These are phyloP conservation scores for Phytophthora colocasiae DNA, from an alignment of 352 stramenopile species.

Conservation along the genomic window DNA sequence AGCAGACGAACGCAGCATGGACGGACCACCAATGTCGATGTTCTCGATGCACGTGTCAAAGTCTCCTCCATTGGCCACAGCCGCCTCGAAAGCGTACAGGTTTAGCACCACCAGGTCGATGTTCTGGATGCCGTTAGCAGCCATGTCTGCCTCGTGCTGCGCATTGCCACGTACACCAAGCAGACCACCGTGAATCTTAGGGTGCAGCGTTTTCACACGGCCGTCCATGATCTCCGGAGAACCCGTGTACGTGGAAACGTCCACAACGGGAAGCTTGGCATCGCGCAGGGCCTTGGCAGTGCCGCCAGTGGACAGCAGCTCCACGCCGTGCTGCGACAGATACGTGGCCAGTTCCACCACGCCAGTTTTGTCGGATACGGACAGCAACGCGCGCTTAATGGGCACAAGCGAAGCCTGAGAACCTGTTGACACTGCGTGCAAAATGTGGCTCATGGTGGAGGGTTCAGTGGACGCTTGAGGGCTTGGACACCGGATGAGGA, in stretches of 20 bases:
- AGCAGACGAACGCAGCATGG: conserved; percentile 98
- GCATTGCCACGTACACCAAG: conserved; percentile 97
- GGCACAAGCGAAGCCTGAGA: conserved; percentile 85
- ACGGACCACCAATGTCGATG: conserved; percentile 99
- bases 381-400: conserved; percentile 97
- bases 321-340: conserved; percentile 92
- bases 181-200: conserved; percentile 99
- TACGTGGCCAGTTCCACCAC: conserved; percentile 97
- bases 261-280: conserved; percentile 94
- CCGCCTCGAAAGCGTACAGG: conserved; percentile 99
- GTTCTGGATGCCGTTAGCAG: conserved; percentile 94
- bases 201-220: conserved; percentile 99
- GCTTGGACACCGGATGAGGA: conserved; percentile 17
- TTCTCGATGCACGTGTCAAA: conserved; percentile 99
- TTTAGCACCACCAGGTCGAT: conserved; percentile 99
- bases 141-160: conserved; percentile 97
- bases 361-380: conserved; percentile 99
- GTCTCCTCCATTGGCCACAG: conserved; percentile 90
- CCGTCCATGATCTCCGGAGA: conserved; percentile 99
- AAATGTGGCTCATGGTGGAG: conserved; percentile 77
- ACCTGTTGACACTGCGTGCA: conserved; percentile 77
- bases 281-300: conserved; percentile 97
- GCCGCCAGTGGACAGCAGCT: conserved; percentile 98
- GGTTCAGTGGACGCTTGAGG: conserved; percentile 14
- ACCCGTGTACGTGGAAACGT: conserved; percentile 98